Conservation (phyloP, 345 rosid species). For the Populus nigra region DNA sequence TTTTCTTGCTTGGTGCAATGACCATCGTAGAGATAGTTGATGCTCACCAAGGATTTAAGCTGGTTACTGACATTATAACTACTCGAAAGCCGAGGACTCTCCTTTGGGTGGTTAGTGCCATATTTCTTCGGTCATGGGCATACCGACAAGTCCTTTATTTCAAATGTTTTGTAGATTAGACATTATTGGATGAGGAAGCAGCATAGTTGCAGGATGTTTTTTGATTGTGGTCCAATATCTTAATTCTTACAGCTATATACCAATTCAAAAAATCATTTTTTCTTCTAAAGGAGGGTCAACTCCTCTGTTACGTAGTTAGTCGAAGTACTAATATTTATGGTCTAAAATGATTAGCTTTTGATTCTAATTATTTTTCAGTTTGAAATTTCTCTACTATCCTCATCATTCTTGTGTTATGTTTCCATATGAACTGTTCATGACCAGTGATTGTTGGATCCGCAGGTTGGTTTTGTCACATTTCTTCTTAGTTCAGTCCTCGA, state of each 20-base stretch:
- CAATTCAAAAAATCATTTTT: neutral
- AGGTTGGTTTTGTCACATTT: slow-evolving; percentile 91
- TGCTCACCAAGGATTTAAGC: slow-evolving; percentile 99
- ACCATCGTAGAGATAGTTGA: slow-evolving; percentile 97
- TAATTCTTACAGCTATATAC: neutral
- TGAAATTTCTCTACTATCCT: neutral
- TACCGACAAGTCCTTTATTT: slow-evolving; percentile 2
- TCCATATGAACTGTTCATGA: slow-evolving; percentile 10
- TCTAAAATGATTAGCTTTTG: neutral
- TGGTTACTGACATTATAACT: slow-evolving; percentile 92
- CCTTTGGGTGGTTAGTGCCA: slow-evolving; percentile 85
- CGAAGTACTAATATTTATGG: neutral
- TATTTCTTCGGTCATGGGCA: slow-evolving; percentile 9
- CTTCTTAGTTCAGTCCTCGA: slow-evolving; percentile 90
- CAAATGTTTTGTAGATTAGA: neutral
- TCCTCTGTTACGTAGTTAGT: neutral
- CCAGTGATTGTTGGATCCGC: slow-evolving; percentile 30
- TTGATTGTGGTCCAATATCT: neutral
- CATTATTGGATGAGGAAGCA: neutral
- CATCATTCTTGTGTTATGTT: neutral
- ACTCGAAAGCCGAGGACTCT: slow-evolving; percentile 81
- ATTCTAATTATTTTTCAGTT: neutral
- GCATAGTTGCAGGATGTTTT: neutral
- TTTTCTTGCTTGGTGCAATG: slow-evolving; percentile 98
- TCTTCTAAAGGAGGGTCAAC: neutral